Conservation (phyloP, 2,329 filamentous ascomycete species). For the Xylaria multiplex region DNA sequence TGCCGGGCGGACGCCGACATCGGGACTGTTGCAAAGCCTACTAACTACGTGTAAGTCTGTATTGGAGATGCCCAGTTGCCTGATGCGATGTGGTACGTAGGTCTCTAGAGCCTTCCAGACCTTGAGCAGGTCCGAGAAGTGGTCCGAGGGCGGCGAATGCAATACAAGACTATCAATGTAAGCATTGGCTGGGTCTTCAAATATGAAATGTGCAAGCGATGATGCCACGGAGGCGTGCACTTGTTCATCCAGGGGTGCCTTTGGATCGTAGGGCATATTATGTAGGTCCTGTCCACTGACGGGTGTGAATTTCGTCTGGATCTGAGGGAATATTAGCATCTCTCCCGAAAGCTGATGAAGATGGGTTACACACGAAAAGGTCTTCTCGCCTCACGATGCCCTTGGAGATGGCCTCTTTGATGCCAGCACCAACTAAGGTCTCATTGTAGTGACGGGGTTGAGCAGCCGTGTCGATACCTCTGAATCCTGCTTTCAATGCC, state of each 20-base stretch:
- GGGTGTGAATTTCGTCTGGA: slow-evolving; percentile 87
- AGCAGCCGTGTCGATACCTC: slow-evolving; percentile 79
- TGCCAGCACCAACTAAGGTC: slow-evolving; percentile 72
- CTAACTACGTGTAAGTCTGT: slow-evolving; percentile 67
- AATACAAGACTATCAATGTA: slow-evolving; percentile 81
- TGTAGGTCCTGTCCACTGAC: slow-evolving; percentile 67
- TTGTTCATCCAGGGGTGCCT: slow-evolving; percentile 69
- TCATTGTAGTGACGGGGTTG: slow-evolving; percentile 84
- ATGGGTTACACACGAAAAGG: slow-evolving; percentile 66
- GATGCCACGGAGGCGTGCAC: slow-evolving; percentile 38
- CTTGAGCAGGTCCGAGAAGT: slow-evolving; percentile 61
- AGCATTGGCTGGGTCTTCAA: slow-evolving; percentile 28
- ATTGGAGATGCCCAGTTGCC: slow-evolving; percentile 80
- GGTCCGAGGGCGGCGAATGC: slow-evolving; percentile 64
- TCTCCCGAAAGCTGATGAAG: slow-evolving; percentile 17
- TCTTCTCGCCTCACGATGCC: slow-evolving; percentile 68
- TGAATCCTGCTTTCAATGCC: slow-evolving; percentile 75
- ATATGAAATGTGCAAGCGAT: slow-evolving; percentile 54
- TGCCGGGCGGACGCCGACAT: slow-evolving; percentile 53
- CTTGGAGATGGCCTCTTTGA: slow-evolving; percentile 69
- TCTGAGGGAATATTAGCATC: slow-evolving; percentile 52
- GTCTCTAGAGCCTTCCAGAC: slow-evolving; percentile 74
- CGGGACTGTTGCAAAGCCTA: slow-evolving; percentile 55
- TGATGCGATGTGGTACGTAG: slow-evolving; percentile 72
- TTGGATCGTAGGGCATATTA: slow-evolving; percentile 70